phyloP scores from a whole-genome alignment of 129 eudicot genomes.

The Tanacetum coccineum region DNA sequence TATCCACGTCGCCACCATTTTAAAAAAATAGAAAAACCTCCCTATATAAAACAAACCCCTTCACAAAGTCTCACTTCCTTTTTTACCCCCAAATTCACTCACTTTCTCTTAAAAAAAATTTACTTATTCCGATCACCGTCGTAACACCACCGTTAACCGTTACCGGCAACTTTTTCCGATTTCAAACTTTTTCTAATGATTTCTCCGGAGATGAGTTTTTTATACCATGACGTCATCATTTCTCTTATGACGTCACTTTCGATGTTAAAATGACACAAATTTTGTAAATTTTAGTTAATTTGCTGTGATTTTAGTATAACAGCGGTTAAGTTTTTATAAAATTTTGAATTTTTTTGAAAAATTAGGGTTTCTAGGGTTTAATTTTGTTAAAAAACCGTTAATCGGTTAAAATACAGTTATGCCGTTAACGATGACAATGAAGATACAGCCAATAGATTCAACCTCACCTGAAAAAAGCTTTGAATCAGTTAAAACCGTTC shows the following conservation, averaged over 20 bases:
- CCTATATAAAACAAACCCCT: constrained; percentile 29
- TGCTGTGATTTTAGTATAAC: constrained; percentile 25
- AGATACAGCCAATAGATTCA: constrained; percentile 70
- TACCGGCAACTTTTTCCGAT: constrained; percentile 20
- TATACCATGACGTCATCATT: constrained; percentile 29
- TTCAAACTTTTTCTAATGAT: constrained; percentile 2
- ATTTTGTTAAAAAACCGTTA: constrained; percentile 1
- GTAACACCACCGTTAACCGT: constrained; percentile 10
- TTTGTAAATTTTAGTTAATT: constrained; percentile 19
- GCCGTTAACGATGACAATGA: constrained; percentile 65
- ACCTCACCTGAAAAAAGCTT: constrained; percentile 23
- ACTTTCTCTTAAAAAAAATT: background rate
- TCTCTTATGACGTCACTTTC: constrained; percentile 8
- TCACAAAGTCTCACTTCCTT: constrained; percentile 15
- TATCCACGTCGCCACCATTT: constrained; percentile 41
- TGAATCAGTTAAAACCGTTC: constrained; percentile 48
- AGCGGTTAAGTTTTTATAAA: constrained; percentile 15
- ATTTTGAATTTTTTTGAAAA: too few species aligned
- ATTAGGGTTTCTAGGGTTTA: constrained; percentile 9
- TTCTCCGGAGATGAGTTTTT: constrained; percentile 35
- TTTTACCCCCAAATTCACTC: background rate
- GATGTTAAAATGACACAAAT: too few species aligned
- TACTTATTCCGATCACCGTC: constrained; percentile 18
- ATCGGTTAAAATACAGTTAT: constrained; percentile 6
- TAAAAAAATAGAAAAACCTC: too few species aligned